phyloP scores from a whole-genome alignment of 345 rosid genomes.

The Acer saccharum region DNA sequence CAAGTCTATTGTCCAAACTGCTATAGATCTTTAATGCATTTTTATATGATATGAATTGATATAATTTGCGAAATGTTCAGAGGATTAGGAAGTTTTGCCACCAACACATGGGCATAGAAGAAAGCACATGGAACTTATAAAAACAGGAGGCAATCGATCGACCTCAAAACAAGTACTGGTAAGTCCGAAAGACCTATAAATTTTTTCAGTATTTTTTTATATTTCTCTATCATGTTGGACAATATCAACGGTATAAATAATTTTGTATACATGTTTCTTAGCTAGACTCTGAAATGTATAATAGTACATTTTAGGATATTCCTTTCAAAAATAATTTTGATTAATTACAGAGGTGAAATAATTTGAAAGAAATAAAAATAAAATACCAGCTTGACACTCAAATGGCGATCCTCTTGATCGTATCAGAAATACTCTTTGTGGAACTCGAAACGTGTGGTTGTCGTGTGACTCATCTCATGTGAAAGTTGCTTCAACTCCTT shows the following conservation, averaged over 20 bases:
- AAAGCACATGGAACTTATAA: background rate
- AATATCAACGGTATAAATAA: background rate
- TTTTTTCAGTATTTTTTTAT: background rate
- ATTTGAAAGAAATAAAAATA: background rate
- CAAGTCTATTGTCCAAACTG: background rate
- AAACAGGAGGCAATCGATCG: background rate
- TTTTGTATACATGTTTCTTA: constrained; percentile 18
- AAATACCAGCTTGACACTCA: constrained; percentile 7
- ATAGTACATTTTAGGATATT: background rate
- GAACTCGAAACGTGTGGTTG: constrained; percentile 82
- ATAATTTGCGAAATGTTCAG: background rate
- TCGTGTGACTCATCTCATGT: constrained; percentile 66
- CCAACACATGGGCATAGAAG: background rate
- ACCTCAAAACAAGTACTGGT: background rate
- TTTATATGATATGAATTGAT: background rate
- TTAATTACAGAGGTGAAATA: constrained; percentile 23
- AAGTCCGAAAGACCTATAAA: background rate
- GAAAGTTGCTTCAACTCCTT: constrained; percentile 82
- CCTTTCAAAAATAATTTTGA: constrained; percentile 4
- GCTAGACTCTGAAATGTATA: constrained; percentile 6
- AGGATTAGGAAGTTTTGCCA: background rate
- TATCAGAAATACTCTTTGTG: constrained; percentile 89
- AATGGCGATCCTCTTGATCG: constrained; percentile 2
- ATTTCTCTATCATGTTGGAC: background rate
- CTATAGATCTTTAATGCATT: too few relatives aligned